These are phyloP conservation scores for Cornus kousa DNA, from an alignment of 148 eudicot genomes.

Conservation along the genomic window DNA sequence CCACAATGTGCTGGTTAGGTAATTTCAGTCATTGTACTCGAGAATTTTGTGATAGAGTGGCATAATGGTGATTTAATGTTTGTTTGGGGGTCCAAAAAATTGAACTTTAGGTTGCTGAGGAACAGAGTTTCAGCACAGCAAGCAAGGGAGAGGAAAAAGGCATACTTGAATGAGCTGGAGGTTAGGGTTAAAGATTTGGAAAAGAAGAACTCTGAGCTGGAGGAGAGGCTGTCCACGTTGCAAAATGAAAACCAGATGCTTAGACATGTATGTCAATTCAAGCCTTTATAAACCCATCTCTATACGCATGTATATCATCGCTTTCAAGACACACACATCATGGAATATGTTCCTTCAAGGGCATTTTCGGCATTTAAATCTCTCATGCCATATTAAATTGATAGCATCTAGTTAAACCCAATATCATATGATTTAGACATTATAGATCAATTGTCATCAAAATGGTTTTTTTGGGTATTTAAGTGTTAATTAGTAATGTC, in stretches of 20 bases:
- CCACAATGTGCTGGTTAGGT: background rate
- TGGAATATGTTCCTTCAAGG: too few species aligned
- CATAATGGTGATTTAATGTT: conserved; percentile 2
- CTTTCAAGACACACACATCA: background rate
- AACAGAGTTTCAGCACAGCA: conserved; percentile 99
- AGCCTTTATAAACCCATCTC: background rate
- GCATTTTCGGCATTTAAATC: too few species aligned
- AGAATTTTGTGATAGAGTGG: background rate
- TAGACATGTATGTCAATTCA: conserved; percentile 61
- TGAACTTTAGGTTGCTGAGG: conserved; percentile 66
- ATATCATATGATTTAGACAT: too few species aligned
- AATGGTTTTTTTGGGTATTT: too few species aligned
- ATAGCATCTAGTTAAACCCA: too few species aligned
- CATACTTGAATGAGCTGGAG: conserved; percentile 79
- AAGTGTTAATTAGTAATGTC: too few species aligned
- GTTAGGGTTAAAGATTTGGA: conserved; percentile 80
- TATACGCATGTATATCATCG: too few species aligned
- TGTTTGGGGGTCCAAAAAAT: background rate
- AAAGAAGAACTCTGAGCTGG: conserved; percentile 83
- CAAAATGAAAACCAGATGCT: conserved; percentile 99
- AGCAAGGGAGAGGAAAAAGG: conserved; percentile 99
- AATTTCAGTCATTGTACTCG: background rate
- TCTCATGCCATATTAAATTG: too few species aligned
- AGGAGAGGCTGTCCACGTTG: conserved; percentile 82
- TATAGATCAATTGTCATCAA: too few species aligned